phyloP scores from a whole-genome alignment of 768 basidiomycete species.

The Rossbeevera mucosa region DNA sequence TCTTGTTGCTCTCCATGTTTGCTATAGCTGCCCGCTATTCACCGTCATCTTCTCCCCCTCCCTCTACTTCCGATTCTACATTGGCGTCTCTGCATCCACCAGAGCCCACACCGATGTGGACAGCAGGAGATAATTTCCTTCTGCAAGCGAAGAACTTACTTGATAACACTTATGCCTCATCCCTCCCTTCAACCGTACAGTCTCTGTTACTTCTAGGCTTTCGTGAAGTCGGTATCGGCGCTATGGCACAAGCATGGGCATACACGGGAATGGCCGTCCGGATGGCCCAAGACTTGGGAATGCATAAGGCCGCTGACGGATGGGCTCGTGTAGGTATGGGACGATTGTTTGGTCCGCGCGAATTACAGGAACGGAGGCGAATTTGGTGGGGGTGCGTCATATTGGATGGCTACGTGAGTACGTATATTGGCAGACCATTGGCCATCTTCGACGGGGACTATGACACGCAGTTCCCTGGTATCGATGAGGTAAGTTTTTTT shows the following conservation, averaged over 20 bases:
- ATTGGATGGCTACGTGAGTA: constrained; percentile 75
- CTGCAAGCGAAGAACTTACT: constrained; percentile 62
- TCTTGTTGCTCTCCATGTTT: constrained; percentile 81
- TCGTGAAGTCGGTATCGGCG: constrained; percentile 82
- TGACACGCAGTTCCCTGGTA: constrained; percentile 62
- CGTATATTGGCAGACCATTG: constrained; percentile 75
- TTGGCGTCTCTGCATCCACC: constrained; percentile 35
- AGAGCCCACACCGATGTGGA: constrained; percentile 66
- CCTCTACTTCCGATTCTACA: constrained; percentile 27
- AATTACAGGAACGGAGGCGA: constrained; percentile 65
- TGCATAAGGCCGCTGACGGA: constrained; percentile 76
- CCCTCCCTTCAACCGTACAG: constrained; percentile 70
- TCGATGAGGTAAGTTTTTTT: constrained; percentile 45
- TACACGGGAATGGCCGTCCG: constrained; percentile 85
- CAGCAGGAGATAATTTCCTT: constrained; percentile 70
- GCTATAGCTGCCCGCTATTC: constrained; percentile 76
- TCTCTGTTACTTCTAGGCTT: constrained; percentile 78
- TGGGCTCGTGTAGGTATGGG: constrained; percentile 64
- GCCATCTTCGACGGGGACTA: constrained; percentile 74
- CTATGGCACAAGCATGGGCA: constrained; percentile 86
- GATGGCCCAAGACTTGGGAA: constrained; percentile 88
- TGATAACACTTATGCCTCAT: constrained; percentile 63
- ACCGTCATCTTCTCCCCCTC: constrained; percentile 22
- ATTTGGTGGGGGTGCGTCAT: constrained; percentile 79
- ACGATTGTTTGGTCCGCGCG: constrained; percentile 51